Percentiles rank a stretch among this genome's conserved stretches.
Evolutionary conservation across 2,329 filamentous ascomycete genomes (phyloP).

Genomic region (Ustilaginoidea virens): DNA sequence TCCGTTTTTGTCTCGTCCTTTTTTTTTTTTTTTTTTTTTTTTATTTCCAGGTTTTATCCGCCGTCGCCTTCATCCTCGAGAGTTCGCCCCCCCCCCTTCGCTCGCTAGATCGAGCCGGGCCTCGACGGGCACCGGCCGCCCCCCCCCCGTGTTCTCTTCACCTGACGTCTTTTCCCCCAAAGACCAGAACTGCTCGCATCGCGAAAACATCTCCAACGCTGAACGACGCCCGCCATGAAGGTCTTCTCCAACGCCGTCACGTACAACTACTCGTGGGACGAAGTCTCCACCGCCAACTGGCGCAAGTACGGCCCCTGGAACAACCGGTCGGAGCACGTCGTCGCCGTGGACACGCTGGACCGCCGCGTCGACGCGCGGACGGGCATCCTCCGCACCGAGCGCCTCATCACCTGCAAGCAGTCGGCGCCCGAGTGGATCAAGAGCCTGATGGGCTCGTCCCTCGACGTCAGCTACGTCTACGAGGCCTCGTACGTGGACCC

Average conservation of each 20-base stretch:
- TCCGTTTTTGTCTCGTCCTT: conserved; percentile 1
- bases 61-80: no score
- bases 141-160: neutral
- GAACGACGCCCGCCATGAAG: conserved; percentile 53
- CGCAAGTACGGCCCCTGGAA: conserved; percentile 98
- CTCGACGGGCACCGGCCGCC: neutral
- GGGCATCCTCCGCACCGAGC: conserved; percentile 45
- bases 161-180: neutral
- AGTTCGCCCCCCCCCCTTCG: neutral
- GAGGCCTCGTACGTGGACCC: conserved; percentile 95
- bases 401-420: conserved; percentile 47
- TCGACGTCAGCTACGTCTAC: conserved; percentile 76
- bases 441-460: conserved; percentile 55
- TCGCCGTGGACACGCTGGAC: conserved; percentile 84
- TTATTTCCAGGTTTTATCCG: no score
- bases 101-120: neutral
- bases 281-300: conserved; percentile 96
- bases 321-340: conserved; percentile 91
- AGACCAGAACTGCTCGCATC: neutral
- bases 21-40: neutral
- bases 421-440: conserved; percentile 65
- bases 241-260: conserved; percentile 83
- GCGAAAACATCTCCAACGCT: no score
- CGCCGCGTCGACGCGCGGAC: conserved; percentile 43
- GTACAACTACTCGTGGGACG: conserved; percentile 97